Conservation (phyloP, 2,329 filamentous ascomycete species). For the Leptographium wingfieldii region DNA sequence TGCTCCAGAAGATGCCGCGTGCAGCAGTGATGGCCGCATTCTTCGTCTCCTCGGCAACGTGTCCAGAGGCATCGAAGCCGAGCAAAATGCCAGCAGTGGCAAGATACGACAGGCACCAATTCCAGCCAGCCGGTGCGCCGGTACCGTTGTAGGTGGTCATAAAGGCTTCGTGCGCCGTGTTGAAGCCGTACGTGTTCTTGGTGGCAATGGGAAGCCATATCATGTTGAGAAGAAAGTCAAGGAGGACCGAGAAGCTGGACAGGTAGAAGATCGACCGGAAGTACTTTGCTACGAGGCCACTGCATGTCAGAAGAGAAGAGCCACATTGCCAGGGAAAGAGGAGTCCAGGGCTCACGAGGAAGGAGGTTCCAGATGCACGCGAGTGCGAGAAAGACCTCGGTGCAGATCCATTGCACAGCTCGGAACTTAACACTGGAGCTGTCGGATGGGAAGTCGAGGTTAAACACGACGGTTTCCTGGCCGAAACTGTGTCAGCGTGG, state of each 20-base stretch:
- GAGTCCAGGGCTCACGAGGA: conserved; percentile 1
- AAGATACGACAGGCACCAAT: conserved; percentile 10
- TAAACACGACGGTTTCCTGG: conserved; percentile 6
- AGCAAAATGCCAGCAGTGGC: conserved; percentile 9
- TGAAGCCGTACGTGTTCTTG: conserved; percentile 6
- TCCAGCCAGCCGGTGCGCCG: conserved; percentile 8
- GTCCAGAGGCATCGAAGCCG: conserved; percentile 9
- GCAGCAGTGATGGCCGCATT: conserved; percentile 6
- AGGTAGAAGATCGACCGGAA: conserved; percentile 7
- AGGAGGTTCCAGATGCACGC: conserved; percentile 7
- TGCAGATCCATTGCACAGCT: conserved; percentile 10
- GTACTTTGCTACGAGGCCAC: background rate
- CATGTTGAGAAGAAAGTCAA: conserved; percentile 10
- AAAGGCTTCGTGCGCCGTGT: conserved; percentile 7
- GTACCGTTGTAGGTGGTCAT: conserved; percentile 11
- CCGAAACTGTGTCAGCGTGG: no score
- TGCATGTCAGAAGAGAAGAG: no score
- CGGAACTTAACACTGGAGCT: conserved; percentile 4
- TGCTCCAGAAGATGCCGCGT: conserved; percentile 10
- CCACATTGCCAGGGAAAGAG: background rate
- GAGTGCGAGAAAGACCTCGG: conserved; percentile 7
- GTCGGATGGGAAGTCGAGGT: conserved; percentile 7
- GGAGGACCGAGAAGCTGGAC: conserved; percentile 4
- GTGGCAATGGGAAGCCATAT: conserved; percentile 9
- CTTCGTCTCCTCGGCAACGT: conserved; percentile 11